Evolutionary conservation across 1,139 yeast genomes (phyloP), one percentile per base, ranked within the genome.

Genomic region (Candida pseudocylindracea): DNA sequence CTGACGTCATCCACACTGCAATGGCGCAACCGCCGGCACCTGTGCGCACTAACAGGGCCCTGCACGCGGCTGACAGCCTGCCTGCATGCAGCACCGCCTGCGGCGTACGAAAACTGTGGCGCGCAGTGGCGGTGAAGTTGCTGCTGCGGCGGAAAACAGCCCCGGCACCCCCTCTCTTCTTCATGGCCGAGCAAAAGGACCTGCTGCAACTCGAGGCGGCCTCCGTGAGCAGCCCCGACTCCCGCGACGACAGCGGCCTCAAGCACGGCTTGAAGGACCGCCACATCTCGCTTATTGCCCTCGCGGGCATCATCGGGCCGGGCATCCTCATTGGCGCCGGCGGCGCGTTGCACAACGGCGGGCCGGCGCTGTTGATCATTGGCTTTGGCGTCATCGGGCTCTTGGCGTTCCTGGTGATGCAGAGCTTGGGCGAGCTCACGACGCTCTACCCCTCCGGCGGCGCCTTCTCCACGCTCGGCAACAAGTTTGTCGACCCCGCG

Each of bases 381-480:
- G 59, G 63, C 5, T 62, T 60, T 40, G 62, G 63, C 1, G 49
- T 68, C 28, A 61, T 67, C 34, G 74, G 73, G 10, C 37, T 67
- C n/a, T 49, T 68, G 31, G 73, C 71, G 0, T 55, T 67, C 29
- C 50, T 64, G 8, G 64, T 69, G 67, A 65, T 69, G 67, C 66
- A 60, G 37, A 57, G 65, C 12, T 52, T 69, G 38, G 75, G 75
- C 30, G 76, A 69, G 41, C 43, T 69, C 39, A 60, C 68, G 29
- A 63, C 73, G 2, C 42, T 57, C 27, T 65, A 61, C 34, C 66
- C 67, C 4, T 52, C 61, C 10, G 74, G 72, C 27, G 62, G 66
- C 30, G 67, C 67, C 29, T 68, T 68, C 42, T 63, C 70, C 13
- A 58, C 68, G 6, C 49, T 63, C 39, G 72, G 71, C 2, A 54